Base-by-base conservation (phyloP, 192 early-diverging fungal genomes). In the Rhizophagus sp. region DNA sequence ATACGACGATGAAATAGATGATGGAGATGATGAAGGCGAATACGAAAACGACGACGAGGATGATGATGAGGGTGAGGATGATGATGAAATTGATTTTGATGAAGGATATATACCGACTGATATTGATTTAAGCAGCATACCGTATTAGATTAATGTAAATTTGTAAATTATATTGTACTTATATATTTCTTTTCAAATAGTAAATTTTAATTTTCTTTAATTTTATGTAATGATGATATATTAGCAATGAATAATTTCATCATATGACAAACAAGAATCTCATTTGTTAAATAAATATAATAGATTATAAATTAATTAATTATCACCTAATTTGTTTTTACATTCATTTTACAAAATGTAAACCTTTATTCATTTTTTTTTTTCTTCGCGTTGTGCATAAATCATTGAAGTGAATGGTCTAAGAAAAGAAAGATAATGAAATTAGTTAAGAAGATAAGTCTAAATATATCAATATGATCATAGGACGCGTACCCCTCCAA, bases 371-470 rank as follows among this genome's bases (percentile, higher is more conserved):
- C 19, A 7, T 57, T 76, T 76, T 25, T 78, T 81, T 13, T 79
- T 81, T 49, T 52, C 47, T 0, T 86, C 83, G 24, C 83, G 81
- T 78, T 91, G 90, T 52, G 87, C 85, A 83, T 96, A 96, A 76
- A 96, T 96, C 89, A 89, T 88, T 11, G 87, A 83, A 22, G 95
- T 96, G 82, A 96, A 96, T 12, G 95, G 95, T 15, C 91, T 92
- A 82, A 22, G 79, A 75, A 61, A 24, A 1, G 70, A 30, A 65
- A 27, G 70, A 9, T 41, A 41, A 73, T 36, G 12, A 15, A 61
- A 34, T 61, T 74, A 22, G 10, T 30, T 62, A 64, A 27, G 17
- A 22, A 30, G 24, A 47, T 64, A 65, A 62, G n/a, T 65, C 5
- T 41, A n/a, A n/a, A 41, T 39, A 62, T 25, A 36, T 27, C n/a